Conservation (phyloP, 129 eudicot species). For the Centrapalus pauciflorus region DNA sequence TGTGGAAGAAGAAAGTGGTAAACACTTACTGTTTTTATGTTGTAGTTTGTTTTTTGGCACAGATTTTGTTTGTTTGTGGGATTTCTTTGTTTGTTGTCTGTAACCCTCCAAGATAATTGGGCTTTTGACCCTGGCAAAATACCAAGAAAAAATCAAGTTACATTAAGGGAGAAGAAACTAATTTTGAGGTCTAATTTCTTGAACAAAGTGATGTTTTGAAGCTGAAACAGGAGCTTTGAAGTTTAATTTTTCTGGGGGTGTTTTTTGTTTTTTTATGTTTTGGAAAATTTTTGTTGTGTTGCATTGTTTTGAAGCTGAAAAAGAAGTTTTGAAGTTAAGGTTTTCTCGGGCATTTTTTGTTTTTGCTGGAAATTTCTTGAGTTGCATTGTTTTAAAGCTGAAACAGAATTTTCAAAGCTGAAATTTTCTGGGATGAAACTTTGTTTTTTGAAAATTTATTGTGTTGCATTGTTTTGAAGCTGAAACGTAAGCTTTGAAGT, state of each 20-base stretch:
- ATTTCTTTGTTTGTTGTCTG: slow-evolving; percentile 7
- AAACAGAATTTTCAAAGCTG: not conserved
- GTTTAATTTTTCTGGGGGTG: not conserved
- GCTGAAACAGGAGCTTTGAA: not conserved
- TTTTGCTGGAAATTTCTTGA: too few relatives aligned
- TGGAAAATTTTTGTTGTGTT: not conserved
- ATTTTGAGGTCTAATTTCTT: slow-evolving; percentile 1
- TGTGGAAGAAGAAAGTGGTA: slow-evolving; percentile 51
- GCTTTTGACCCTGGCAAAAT: slow-evolving; percentile 4
- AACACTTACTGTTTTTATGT: not conserved
- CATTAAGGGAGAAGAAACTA: too few relatives aligned
- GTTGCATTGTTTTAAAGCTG: not conserved
- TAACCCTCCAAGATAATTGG: not conserved
- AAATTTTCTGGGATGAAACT: not conserved
- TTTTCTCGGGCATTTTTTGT: too few relatives aligned
- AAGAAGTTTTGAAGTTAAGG: too few relatives aligned
- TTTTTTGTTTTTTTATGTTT: not conserved
- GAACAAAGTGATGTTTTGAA: not conserved
- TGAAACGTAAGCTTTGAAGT: too few relatives aligned
- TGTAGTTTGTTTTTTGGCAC: not conserved
- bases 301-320: not conserved
- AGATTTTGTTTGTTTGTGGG: not conserved
- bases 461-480: not conserved
- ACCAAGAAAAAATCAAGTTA: not conserved
- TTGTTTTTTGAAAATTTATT: not conserved